These are phyloP conservation scores for Xylaria palmicola DNA, from an alignment of 495 filamentous ascomycete species.

Conservation along the genomic window DNA sequence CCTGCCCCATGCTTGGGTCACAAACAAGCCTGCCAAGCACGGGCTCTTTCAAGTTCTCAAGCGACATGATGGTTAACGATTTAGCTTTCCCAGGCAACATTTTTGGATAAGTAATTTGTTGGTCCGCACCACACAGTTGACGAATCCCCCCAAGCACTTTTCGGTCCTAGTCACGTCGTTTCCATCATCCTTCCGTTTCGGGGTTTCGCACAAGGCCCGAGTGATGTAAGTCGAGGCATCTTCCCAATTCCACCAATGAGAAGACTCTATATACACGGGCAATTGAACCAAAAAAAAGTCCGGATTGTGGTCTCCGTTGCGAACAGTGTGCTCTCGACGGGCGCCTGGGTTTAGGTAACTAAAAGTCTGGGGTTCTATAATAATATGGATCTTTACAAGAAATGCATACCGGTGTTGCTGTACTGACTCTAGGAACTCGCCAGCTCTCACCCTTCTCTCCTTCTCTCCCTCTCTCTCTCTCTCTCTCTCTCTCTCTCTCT, in stretches of 20 bases:
- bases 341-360: neutral
- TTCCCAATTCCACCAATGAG: slow-evolving; percentile 11
- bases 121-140: too few species aligned
- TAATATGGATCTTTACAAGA: neutral
- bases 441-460: too few species aligned
- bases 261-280: neutral
- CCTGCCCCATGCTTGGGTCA: too few species aligned
- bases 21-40: too few species aligned
- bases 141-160: neutral
- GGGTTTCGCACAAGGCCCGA: neutral
- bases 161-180: neutral
- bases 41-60: too few species aligned
- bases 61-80: too few species aligned
- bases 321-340: neutral
- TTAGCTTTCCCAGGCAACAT: too few species aligned
- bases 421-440: neutral
- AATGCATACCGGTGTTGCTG: neutral
- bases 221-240: neutral
- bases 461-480: neutral
- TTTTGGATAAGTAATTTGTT: too few species aligned
- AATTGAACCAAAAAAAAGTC: neutral
- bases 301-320: neutral
- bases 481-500: neutral
- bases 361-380: neutral
- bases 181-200: neutral